Base-by-base conservation (phyloP, 306 rosid genomes). In the Pachyrhizus erosus region DNA sequence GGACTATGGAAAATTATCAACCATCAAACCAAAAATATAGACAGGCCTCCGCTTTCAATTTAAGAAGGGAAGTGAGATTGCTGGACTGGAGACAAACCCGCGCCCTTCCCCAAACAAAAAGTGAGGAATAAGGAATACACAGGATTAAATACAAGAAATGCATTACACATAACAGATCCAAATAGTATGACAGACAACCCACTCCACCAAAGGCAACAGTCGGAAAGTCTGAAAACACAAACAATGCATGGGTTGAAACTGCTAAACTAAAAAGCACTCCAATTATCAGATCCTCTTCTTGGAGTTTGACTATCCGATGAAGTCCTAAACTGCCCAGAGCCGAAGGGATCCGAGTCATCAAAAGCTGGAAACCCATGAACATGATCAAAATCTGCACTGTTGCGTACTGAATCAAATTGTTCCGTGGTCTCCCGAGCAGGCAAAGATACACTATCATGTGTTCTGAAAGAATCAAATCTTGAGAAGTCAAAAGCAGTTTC, bases 321-420 rank as follows among this genome's bases (percentile, higher is more conserved):
- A 9, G 90, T 76, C 83, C 73, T 88, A 83, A 88, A 94, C 7
- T 97, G 97, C 74, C 88, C 97, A 23, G 97, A 84, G 77, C 97
- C 99, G 46, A 96, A 93, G 70, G 94, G 92, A 83, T 90, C 98
- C 0, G 97, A 87, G 78, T 96, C 98, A 55, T 96, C 99, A 29
- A 96, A 94, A 13, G 97, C 81, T 80, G 98, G 91, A 83, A 91
- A 90, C 31, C 93, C 91, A 80, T 84, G 90, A 77, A 89, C 87
- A 54, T 86, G 91, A 85, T 92, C 96, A 39, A 85, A 90, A 81
- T 96, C 98, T 43, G 34, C 82, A 87, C 90, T 91, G 91, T 96
- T 83, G 55, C 80, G 92, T 72, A 79, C 75, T 5, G 97, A 96
- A 88, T 96, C 99, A 49, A 90, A 92, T 82, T 87, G 93, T 31